A percentile compares a stretch with the other conserved stretches of the same genome.
Conservation (phyloP, 1,284 basidiomycete species). For the Trichosporon sp. region DNA sequence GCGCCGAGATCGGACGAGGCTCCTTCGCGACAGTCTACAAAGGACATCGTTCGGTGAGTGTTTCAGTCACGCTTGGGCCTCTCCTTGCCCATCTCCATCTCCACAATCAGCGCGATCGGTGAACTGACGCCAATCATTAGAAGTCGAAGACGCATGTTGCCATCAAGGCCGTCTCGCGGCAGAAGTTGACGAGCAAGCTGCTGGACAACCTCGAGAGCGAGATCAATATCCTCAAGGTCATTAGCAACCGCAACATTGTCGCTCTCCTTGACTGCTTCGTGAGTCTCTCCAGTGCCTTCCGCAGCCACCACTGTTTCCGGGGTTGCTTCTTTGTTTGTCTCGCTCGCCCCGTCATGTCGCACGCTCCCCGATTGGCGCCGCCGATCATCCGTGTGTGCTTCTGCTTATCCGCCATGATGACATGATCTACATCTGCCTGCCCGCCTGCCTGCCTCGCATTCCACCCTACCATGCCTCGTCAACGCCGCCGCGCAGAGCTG, state of each 20-base stretch:
- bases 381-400: background rate
- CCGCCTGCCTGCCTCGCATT: too few species aligned
- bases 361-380: background rate
- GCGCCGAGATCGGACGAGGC: constrained; percentile 59
- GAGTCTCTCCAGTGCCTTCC: constrained; percentile 24
- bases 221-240: constrained; percentile 91
- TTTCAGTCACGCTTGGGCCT: background rate
- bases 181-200: constrained; percentile 83
- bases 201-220: constrained; percentile 94
- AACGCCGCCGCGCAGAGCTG: constrained; percentile 4
- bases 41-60: constrained; percentile 76
- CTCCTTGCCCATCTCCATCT: too few species aligned
- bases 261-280: constrained; percentile 83
- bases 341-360: background rate
- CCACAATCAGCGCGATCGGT: background rate
- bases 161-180: constrained; percentile 89
- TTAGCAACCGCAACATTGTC: constrained; percentile 90
- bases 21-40: constrained; percentile 96
- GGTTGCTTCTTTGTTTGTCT: background rate
- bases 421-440: too few species aligned
- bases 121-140: constrained; percentile 48
- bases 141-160: constrained; percentile 73
- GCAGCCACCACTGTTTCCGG: background rate
- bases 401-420: background rate
- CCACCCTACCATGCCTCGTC: background rate